Conservation (phyloP, 371 early-diverging fungal genomes). For the Thermomucor indicae-seudaticae region DNA sequence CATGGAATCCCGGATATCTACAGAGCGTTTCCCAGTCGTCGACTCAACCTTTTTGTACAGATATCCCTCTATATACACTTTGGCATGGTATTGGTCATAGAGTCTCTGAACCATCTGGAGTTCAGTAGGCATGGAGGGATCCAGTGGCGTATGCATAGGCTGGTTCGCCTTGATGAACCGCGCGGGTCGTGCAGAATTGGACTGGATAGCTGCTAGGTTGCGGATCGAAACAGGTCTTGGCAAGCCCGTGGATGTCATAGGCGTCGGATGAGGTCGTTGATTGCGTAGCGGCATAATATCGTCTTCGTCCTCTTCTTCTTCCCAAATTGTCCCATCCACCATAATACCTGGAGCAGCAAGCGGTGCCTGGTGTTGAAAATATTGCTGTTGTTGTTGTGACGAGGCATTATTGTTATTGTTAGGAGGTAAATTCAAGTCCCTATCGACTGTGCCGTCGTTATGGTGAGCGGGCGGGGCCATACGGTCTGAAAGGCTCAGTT, state of each 20-base stretch:
- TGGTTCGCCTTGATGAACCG: slow-evolving; percentile 33
- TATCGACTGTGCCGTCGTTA: too few relatives aligned
- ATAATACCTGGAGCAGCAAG: slow-evolving; percentile 9
- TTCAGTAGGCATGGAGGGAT: slow-evolving; percentile 22
- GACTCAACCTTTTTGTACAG: slow-evolving; percentile 60
- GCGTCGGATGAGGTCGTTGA: slow-evolving; percentile 4
- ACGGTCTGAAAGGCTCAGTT: slow-evolving; percentile 7
- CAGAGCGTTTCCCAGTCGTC: slow-evolving; percentile 52
- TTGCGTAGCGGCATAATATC: too few relatives aligned
- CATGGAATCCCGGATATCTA: too few relatives aligned
- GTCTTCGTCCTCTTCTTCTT: slow-evolving; percentile 8
- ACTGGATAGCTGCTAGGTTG: slow-evolving; percentile 17
- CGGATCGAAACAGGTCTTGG: slow-evolving; percentile 25
- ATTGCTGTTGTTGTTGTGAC: neutral
- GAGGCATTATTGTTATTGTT: neutral
- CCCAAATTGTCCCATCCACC: slow-evolving; percentile 8
- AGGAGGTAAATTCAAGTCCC: too few relatives aligned
- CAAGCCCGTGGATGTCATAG: slow-evolving; percentile 2
- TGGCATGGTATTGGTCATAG: slow-evolving; percentile 55
- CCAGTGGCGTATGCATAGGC: slow-evolving; percentile 13
- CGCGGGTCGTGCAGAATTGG: slow-evolving; percentile 24
- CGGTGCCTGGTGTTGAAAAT: neutral
- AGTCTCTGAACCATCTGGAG: slow-evolving; percentile 27
- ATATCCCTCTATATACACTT: slow-evolving; percentile 67
- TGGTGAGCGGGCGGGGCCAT: neutral